Base-by-base conservation (phyloP, 139 green algal genomes). In the Volvox africanus region DNA sequence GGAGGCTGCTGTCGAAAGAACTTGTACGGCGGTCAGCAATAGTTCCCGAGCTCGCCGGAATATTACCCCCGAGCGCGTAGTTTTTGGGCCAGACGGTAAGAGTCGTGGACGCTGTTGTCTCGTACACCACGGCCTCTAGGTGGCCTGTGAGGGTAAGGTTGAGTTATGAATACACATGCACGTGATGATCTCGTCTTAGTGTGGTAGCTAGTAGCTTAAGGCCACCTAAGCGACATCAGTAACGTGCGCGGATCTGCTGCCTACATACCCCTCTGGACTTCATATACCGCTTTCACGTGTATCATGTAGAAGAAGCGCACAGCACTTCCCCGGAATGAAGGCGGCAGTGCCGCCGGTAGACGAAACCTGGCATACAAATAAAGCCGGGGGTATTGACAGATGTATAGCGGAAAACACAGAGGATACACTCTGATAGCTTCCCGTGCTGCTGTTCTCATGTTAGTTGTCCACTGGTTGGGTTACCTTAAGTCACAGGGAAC, bases 281-380 rank as follows among this genome's bases (percentile, higher is more conserved):
- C 79, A 24, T 92, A 93, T 50, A 87, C 22, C 13, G 86, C 81
- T 37, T 85, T 86, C 6, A 91, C 86, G 16, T 92, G 85, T 6
- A 93, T 71, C 16, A 85, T 79, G 91, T 93, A 93, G 28, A 68
- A 35, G 80, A 93, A 93, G 24, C 91, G 91, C 55, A 92, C 80
- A 1, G 86, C 69, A 69, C 78, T 93, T n/a, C 91, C 91, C 0
- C 69, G 68, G 50, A 92, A 93, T 5, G 79, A 82, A 24, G 91
- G 91, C 11, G 91, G 91, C 50, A 91, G 79, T 32, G 21, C 71
- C 21, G 44, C 14, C 0, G 91, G 91, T 28, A 93, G 80, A 9
- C 86, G 86, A 69, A 93, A 93, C 86, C 91, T 93, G 86, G 5
- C 9, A 55, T 55, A 14, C 44, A 55, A 55, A 55, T n/a, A n/a